Percentiles rank a stretch among this genome's conserved stretches.
These are phyloP conservation scores for Penicillium freii DNA, from an alignment of 2,329 filamentous ascomycete species.

Conservation along the genomic window DNA sequence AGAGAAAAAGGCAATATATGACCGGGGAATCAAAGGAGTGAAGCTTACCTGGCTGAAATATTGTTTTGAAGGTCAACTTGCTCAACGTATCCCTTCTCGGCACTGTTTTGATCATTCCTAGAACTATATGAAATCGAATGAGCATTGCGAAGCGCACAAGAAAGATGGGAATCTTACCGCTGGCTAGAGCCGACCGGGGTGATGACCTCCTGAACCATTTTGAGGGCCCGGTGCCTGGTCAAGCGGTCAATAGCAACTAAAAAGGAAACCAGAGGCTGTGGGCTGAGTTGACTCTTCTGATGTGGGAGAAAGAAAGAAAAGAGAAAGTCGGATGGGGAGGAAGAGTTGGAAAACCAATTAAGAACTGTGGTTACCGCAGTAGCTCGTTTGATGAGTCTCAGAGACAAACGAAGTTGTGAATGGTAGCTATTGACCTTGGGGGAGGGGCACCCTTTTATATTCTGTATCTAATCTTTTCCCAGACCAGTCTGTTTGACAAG, in stretches of 20 bases:
- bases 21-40: background rate
- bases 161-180: background rate
- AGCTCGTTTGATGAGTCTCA: background rate
- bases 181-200: conserved; percentile 1
- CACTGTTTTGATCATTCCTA: conserved; percentile 9
- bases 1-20: background rate
- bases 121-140: conserved; percentile 4
- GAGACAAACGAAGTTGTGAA: background rate
- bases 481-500: conserved; percentile 9
- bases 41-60: conserved; percentile 26
- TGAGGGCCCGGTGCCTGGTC: background rate
- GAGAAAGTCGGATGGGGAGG: background rate
- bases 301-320: background rate
- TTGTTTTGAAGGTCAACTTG: conserved; percentile 28
- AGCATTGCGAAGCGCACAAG: background rate
- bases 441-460: conserved; percentile 12
- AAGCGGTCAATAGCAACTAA: background rate
- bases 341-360: background rate
- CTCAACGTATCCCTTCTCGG: conserved; percentile 21
- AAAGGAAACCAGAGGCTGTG: background rate
- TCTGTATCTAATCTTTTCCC: background rate
- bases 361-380: background rate
- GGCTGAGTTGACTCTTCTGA: background rate
- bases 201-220: conserved; percentile 15
- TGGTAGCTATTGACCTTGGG: background rate